These are phyloP conservation scores for Gnaphalium uliginosum DNA, from an alignment of 129 eudicot species.

Conservation along the genomic window DNA sequence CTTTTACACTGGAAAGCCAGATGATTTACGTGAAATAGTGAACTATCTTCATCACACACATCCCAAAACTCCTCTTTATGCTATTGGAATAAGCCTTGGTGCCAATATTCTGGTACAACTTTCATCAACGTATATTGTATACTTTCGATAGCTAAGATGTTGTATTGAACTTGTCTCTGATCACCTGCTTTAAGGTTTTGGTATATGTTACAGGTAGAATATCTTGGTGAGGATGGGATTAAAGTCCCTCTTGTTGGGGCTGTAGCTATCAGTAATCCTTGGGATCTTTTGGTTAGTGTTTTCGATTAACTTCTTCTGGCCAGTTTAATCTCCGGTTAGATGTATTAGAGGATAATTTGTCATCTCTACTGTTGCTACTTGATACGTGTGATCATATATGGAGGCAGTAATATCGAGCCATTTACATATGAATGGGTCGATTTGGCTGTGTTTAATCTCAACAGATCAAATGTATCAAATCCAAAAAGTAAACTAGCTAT, in stretches of 20 bases:
- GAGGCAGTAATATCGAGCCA: background rate
- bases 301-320: conserved; percentile 12
- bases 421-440: background rate
- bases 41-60: conserved; percentile 57
- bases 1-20: conserved; percentile 88
- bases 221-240: conserved; percentile 90
- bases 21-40: conserved; percentile 70
- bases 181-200: background rate
- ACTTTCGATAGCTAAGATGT: too few relatives aligned
- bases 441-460: background rate
- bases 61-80: conserved; percentile 70
- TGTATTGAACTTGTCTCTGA: too few relatives aligned
- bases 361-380: background rate
- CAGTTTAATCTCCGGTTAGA: background rate
- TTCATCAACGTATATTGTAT: conserved; percentile 6
- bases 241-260: conserved; percentile 78
- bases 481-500: background rate
- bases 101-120: conserved; percentile 86
- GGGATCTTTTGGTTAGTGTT: conserved; percentile 96
- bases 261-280: conserved; percentile 88
- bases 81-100: conserved; percentile 94
- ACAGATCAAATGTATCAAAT: background rate
- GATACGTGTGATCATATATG: background rate
- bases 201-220: conserved; percentile 88
- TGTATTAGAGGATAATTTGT: background rate